These are phyloP conservation scores for Solanum medicagineum DNA, from an alignment of 257 asterid species.

Conservation along the genomic window DNA sequence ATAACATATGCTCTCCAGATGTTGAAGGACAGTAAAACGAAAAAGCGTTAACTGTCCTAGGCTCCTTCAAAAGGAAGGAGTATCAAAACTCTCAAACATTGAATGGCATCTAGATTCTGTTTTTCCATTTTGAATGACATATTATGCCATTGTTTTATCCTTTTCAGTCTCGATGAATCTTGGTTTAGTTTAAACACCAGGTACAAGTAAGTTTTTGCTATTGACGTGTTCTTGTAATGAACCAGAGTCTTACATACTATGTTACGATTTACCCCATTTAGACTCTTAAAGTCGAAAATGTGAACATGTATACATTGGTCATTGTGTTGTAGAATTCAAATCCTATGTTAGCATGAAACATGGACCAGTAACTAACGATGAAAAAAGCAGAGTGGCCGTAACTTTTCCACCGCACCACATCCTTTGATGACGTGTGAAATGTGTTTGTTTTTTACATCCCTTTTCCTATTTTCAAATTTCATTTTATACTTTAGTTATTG, in stretches of 20 bases:
- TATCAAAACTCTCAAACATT: too few species aligned
- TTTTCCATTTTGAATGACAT: not conserved
- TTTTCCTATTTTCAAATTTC: too few species aligned
- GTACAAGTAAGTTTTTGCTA: not conserved
- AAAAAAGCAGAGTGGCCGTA: too few species aligned
- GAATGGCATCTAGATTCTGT: not conserved
- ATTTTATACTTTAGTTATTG: too few species aligned
- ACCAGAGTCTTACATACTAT: not conserved
- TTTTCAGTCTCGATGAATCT: not conserved
- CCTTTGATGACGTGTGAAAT: too few species aligned
- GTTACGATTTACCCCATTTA: not conserved
- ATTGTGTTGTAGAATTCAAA: not conserved
- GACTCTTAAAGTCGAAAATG: slow-evolving; percentile 17
- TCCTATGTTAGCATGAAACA: not conserved
- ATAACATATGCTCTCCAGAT: not conserved
- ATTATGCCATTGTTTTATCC: not conserved
- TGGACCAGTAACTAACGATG: not conserved
- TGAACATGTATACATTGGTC: not conserved
- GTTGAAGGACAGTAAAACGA: not conserved
- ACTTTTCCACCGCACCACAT: too few species aligned
- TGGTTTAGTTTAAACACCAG: not conserved
- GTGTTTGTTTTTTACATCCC: too few species aligned
- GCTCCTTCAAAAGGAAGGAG: too few species aligned
- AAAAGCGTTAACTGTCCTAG: not conserved
- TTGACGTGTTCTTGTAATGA: not conserved